These are phyloP conservation scores for Acanthochlamys bracteata DNA, from an alignment of 106 monocot species.

Conservation along the genomic window DNA sequence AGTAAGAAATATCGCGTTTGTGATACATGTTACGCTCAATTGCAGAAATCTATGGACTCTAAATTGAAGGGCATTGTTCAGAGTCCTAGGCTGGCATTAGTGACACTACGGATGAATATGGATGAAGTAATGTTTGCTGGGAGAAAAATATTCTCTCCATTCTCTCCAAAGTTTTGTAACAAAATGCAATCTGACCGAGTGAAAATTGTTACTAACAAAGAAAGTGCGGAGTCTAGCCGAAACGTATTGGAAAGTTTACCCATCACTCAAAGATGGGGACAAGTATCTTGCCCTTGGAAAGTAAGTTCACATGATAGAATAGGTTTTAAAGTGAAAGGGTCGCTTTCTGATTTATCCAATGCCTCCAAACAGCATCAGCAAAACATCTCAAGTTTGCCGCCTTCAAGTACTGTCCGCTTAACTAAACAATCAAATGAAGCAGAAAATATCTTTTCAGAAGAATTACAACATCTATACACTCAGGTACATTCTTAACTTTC, in stretches of 20 bases:
- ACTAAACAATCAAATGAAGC: conserved; percentile 22
- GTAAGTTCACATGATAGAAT: conserved; percentile 20
- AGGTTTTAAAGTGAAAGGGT: conserved; percentile 11
- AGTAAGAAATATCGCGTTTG: conserved; percentile 57
- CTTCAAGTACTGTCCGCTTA: conserved; percentile 13
- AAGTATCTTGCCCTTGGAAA: conserved; percentile 55
- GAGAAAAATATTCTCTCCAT: conserved; percentile 31
- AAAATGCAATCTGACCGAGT: conserved; percentile 16
- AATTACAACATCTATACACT: conserved; percentile 15
- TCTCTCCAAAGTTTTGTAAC: conserved; percentile 27
- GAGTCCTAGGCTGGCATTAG: conserved; percentile 21
- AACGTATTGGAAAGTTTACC: background rate
- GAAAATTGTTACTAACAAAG: conserved; percentile 6
- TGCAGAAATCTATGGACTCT: conserved; percentile 13
- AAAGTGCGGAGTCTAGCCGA: conserved; percentile 6
- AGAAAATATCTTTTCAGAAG: conserved; percentile 33
- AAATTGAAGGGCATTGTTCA: conserved; percentile 5
- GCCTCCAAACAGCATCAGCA: conserved; percentile 1
- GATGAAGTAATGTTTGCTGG: conserved; percentile 16
- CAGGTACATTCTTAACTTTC: conserved; percentile 20
- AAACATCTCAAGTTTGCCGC: background rate
- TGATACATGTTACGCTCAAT: conserved; percentile 44
- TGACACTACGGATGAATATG: conserved; percentile 13
- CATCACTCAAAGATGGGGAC: conserved; percentile 53
- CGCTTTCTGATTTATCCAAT: conserved; percentile 1